phyloP scores from a whole-genome alignment of 1,284 basidiomycete genomes.

The Moesziomyces globuligerus region DNA sequence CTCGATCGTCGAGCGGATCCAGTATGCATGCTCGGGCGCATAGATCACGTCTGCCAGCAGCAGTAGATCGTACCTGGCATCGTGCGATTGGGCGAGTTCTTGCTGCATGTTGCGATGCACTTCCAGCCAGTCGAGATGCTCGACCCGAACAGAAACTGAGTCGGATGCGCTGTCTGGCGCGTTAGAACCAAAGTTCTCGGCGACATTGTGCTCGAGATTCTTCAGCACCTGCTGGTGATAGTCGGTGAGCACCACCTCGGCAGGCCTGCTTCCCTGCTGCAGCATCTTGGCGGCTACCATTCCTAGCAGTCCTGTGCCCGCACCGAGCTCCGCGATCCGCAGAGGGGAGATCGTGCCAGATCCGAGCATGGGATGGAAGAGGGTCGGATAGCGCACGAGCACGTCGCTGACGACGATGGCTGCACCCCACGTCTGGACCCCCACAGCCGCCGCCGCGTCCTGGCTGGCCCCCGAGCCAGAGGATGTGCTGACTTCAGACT shows the following conservation, averaged over 20 bases:
- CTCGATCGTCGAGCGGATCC: slow-evolving; percentile 44
- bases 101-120: slow-evolving; percentile 17
- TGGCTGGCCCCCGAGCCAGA: slow-evolving; percentile 12
- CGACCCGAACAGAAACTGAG: slow-evolving; percentile 24
- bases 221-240: slow-evolving; percentile 41
- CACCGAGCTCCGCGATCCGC: slow-evolving; percentile 39
- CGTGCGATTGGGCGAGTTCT: background rate
- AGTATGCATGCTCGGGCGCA: slow-evolving; percentile 36
- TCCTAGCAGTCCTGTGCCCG: slow-evolving; percentile 46
- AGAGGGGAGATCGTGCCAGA: background rate
- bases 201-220: slow-evolving; percentile 35
- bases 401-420: slow-evolving; percentile 42
- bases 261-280: slow-evolving; percentile 4
- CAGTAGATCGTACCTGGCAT: slow-evolving; percentile 29
- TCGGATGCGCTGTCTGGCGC: background rate
- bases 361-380: slow-evolving; percentile 24
- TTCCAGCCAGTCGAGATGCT: slow-evolving; percentile 40
- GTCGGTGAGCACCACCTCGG: slow-evolving; percentile 45
- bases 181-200: slow-evolving; percentile 16
- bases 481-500: slow-evolving; percentile 14
- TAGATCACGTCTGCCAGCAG: slow-evolving; percentile 47
- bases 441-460: slow-evolving; percentile 46
- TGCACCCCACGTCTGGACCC: slow-evolving; percentile 49
- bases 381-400: slow-evolving; percentile 21
- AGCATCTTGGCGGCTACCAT: slow-evolving; percentile 40